Base-by-base conservation (phyloP, 345 rosid species). In the Alliaria petiolata region DNA sequence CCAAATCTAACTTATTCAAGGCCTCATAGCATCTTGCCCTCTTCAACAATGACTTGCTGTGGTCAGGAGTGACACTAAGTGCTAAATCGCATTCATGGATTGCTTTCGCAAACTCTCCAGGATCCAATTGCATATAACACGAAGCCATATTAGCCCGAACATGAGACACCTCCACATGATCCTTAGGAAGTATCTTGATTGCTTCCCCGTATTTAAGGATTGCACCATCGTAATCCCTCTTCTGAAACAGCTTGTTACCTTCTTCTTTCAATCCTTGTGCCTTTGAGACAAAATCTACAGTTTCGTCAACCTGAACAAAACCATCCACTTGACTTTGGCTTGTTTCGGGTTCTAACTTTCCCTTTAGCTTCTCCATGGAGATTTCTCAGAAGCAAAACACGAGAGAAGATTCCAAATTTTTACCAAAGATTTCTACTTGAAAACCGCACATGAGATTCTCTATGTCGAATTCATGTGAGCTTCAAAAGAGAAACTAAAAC, bases 1-100 rank as follows among this genome's bases (percentile, higher is more conserved):
- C 91, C 62, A 87, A 85, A 78, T 90, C 97, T 19, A 87, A 76
- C 78, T 85, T 83, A 79, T 89, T 89, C 87, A 93, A 80, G 11
- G 91, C 89, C 76, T 93, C 98, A 3, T 87, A 89, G 68, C 98
- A 93, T 78, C 96, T 85, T 1, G 97, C 92, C 76, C 97, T 84
- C 81, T 93, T 93, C 62, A 90, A 42, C 75, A 93, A 79, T 1
- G 97, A 92, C 80, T 87, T 90, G 62, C 81, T 78, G 73, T 84
- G 84, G 65, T 80, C 85, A 12, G 92, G 97, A 1, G 89, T 78
- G 36, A 89, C 85, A 76, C 63, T 85, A 9, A 93, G 81, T 3
- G 98, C 93, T 76, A 89, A 77, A 74, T 90, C 84, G 50, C 96
- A 90, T 69, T 93, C 92, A 4, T 79, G 71, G 59, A 93, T 83